Evolutionary conservation across 148 eudicot genomes (phyloP).

Genomic region (Pharnaceum exiguum): DNA sequence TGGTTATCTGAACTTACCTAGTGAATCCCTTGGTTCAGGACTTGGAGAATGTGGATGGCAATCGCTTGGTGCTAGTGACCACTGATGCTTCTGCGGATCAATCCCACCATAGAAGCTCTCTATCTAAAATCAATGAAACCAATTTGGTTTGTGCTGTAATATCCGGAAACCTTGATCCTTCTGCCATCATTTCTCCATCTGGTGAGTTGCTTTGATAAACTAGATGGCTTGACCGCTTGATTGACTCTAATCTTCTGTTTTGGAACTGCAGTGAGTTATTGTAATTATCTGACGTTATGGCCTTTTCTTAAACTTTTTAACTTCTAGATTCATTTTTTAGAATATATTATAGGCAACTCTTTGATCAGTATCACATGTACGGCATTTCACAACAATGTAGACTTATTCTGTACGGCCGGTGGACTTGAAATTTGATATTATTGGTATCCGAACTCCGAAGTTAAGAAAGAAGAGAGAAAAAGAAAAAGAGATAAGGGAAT

Average conservation of each 20-base stretch:
- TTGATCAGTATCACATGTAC: too few relatives aligned
- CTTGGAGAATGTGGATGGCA: constrained; percentile 35
- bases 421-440: too few relatives aligned
- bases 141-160: constrained; percentile 60
- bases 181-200: constrained; percentile 56
- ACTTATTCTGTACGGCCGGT: too few relatives aligned
- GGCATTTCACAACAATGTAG: too few relatives aligned
- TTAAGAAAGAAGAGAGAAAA: too few relatives aligned
- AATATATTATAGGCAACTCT: too few relatives aligned
- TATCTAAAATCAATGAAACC: constrained; percentile 59
- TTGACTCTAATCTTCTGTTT: background rate
- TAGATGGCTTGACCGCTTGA: constrained; percentile 4
- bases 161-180: constrained; percentile 75
- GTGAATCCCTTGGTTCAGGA: constrained; percentile 30
- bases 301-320: too few relatives aligned
- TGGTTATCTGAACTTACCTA: background rate
- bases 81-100: constrained; percentile 39
- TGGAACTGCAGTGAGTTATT: too few relatives aligned
- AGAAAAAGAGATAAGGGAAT: too few relatives aligned
- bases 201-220: constrained; percentile 39
- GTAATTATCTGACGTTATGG: too few relatives aligned
- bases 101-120: constrained; percentile 31
- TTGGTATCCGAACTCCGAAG: too few relatives aligned
- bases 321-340: too few relatives aligned
- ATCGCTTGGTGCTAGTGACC: constrained; percentile 50